A percentile compares a stretch with the other conserved stretches of the same genome.
phyloP scores from a whole-genome alignment of 192 early-diverging fungal species.

The Dimargaris verticillata region DNA sequence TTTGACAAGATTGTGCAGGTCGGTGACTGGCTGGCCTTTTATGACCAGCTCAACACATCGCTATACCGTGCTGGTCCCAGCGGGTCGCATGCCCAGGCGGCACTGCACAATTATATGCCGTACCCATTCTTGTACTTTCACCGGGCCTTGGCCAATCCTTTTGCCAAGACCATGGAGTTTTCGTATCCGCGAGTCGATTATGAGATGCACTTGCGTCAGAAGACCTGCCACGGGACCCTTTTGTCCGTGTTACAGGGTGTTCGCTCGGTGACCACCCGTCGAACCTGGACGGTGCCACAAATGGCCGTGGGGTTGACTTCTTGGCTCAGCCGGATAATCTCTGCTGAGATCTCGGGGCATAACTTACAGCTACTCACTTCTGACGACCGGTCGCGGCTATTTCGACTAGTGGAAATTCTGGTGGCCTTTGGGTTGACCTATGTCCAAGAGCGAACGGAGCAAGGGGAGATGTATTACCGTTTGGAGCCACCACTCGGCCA shows the following conservation, averaged over 20 bases:
- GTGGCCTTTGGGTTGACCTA: conserved; percentile 49
- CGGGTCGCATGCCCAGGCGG: conserved; percentile 30
- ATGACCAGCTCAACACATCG: conserved; percentile 45
- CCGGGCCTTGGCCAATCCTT: conserved; percentile 47
- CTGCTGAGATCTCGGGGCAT: conserved; percentile 25
- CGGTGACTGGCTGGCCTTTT: conserved; percentile 66
- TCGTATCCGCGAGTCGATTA: conserved; percentile 59
- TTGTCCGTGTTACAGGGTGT: neutral
- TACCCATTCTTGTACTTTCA: conserved; percentile 63
- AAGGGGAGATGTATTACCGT: conserved; percentile 35
- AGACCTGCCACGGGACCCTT: conserved; percentile 1
- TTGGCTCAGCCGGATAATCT: conserved; percentile 55
- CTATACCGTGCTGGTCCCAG: conserved; percentile 14
- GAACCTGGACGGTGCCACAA: neutral
- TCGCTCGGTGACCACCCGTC: neutral
- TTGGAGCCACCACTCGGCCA: conserved; percentile 48
- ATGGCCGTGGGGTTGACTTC: conserved; percentile 35
- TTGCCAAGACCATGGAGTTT: conserved; percentile 4
- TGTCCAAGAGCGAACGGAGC: conserved; percentile 45
- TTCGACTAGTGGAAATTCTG: conserved; percentile 48
- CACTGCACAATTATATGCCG: conserved; percentile 44
- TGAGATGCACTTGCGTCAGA: conserved; percentile 28
- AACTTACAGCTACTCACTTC: conserved; percentile 44
- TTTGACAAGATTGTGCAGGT: conserved; percentile 45
- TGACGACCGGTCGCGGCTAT: conserved; percentile 34